These are phyloP conservation scores for Huntiella omanensis DNA, from an alignment of 2,329 filamentous ascomycete species.

Conservation along the genomic window DNA sequence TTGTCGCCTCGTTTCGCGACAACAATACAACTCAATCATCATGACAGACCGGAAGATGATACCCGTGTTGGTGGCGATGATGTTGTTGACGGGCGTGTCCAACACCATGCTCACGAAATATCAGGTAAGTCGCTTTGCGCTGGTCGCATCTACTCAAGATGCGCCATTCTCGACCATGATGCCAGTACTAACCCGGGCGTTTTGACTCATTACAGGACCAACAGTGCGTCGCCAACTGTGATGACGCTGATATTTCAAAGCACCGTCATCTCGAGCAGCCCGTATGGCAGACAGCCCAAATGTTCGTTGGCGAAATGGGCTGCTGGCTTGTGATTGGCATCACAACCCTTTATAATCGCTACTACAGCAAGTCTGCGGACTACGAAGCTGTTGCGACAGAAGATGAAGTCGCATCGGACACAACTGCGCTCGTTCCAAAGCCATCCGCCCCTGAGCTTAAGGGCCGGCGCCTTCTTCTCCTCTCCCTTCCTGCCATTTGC, in stretches of 20 bases:
- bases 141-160: neutral
- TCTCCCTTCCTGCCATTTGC: slow-evolving; percentile 75
- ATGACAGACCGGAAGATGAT: slow-evolving; percentile 60
- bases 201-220: slow-evolving; percentile 47
- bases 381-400: slow-evolving; percentile 47
- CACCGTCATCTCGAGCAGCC: slow-evolving; percentile 76
- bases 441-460: slow-evolving; percentile 38
- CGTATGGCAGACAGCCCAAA: slow-evolving; percentile 88
- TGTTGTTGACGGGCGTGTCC: slow-evolving; percentile 88
- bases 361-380: slow-evolving; percentile 30
- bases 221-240: slow-evolving; percentile 87
- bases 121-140: slow-evolving; percentile 39
- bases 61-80: slow-evolving; percentile 81
- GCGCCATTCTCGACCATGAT: neutral
- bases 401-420: slow-evolving; percentile 22
- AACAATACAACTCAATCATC: slow-evolving; percentile 8
- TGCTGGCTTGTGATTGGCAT: slow-evolving; percentile 79
- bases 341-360: slow-evolving; percentile 44
- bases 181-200: neutral
- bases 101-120: slow-evolving; percentile 96
- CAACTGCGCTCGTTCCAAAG: slow-evolving; percentile 25
- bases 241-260: slow-evolving; percentile 44
- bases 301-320: slow-evolving; percentile 93
- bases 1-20: no score
- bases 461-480: slow-evolving; percentile 52